Percentiles rank a stretch among this genome's conserved stretches.
Conservation (phyloP, 2,329 filamentous ascomycete genomes). For the Macrophomina phaseolina region DNA sequence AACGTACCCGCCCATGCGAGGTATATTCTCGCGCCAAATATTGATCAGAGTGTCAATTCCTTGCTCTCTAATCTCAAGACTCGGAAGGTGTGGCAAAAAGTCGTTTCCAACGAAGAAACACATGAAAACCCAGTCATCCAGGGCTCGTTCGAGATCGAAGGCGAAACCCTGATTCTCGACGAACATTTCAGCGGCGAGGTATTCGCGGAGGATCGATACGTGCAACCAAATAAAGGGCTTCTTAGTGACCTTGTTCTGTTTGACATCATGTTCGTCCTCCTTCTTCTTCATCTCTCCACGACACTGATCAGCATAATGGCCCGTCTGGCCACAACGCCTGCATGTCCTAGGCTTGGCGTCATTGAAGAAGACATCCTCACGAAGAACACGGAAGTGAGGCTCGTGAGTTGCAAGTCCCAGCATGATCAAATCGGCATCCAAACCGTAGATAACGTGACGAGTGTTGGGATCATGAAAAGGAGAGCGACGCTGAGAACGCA, state of each 20-base stretch:
- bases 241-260: constrained; percentile 69
- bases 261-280: constrained; percentile 80
- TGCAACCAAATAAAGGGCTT: constrained; percentile 99
- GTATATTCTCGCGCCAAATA: constrained; percentile 95
- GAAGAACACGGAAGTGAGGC: constrained; percentile 92
- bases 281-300: constrained; percentile 79
- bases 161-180: constrained; percentile 82
- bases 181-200: constrained; percentile 86
- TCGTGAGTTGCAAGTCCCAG: constrained; percentile 95
- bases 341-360: constrained; percentile 85
- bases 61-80: constrained; percentile 94
- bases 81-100: constrained; percentile 96
- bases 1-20: constrained; percentile 91
- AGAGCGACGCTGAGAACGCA: constrained; percentile 88
- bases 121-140: constrained; percentile 99
- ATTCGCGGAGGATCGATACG: constrained; percentile 88
- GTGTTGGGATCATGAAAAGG: constrained; percentile 96
- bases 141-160: constrained; percentile 90
- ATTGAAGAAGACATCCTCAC: constrained; percentile 95
- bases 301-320: constrained; percentile 88
- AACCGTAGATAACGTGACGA: constrained; percentile 94
- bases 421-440: constrained; percentile 99
- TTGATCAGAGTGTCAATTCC: constrained; percentile 94
- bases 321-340: constrained; percentile 87
- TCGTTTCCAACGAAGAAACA: constrained; percentile 99